Evolutionary conservation across 176 grass and related monocot species (phyloP).

Genomic region (Carex littledalei): DNA sequence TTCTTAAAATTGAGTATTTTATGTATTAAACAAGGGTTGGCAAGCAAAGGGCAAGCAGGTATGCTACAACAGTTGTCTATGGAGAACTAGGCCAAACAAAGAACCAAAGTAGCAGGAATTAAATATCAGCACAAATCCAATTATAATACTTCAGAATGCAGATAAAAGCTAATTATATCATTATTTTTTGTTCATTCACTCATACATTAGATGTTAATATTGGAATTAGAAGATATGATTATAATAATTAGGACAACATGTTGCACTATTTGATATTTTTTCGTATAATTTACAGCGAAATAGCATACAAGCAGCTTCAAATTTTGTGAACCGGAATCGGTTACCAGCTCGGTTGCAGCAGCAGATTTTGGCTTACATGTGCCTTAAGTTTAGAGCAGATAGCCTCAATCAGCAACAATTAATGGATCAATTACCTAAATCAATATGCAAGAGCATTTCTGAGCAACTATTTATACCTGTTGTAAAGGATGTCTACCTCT

Average conservation of each 20-base stretch:
- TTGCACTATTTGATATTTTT: neutral
- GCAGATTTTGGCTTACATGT: slow-evolving; percentile 92
- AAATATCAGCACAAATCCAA: neutral
- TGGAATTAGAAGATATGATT: neutral
- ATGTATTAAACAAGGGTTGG: neutral
- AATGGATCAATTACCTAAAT: slow-evolving; percentile 85
- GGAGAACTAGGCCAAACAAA: neutral
- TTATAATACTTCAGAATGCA: neutral
- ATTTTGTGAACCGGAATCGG: slow-evolving; percentile 76
- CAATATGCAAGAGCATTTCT: slow-evolving; percentile 95
- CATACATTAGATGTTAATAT: neutral
- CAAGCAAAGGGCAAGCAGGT: neutral
- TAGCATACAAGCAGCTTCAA: slow-evolving; percentile 68
- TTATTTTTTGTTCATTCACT: neutral
- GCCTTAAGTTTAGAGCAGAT: slow-evolving; percentile 90
- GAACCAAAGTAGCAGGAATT: neutral
- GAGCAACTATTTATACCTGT: slow-evolving; percentile 77
- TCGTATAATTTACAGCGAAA: slow-evolving; percentile 47
- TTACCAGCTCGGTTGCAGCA: slow-evolving; percentile 69
- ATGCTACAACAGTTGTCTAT: neutral
- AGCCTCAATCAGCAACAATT: slow-evolving; percentile 95
- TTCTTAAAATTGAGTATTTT: neutral
- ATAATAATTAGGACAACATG: neutral
- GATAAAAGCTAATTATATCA: neutral
- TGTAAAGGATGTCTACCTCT: slow-evolving; percentile 85